Evolutionary conservation across 495 filamentous ascomycete species (phyloP), one percentile per base, ranked within the genome.

Genomic region (Penicillium turbatum): DNA sequence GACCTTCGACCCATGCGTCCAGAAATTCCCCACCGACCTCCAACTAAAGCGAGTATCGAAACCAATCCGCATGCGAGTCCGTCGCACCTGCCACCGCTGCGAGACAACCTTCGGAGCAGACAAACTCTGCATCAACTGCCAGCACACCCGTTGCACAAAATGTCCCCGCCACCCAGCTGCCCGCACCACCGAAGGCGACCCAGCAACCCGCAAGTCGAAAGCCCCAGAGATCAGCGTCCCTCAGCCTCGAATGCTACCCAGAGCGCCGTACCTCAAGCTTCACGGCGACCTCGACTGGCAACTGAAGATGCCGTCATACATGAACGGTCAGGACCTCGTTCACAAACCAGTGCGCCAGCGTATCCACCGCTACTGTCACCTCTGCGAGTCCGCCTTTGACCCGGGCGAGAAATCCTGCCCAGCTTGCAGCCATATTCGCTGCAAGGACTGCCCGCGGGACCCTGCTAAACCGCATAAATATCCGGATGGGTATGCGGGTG

Each of bases 31-130:
- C 38, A 67, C 70, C 54, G 79, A 82, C 53, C 72, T 75, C 29
- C 78, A 84, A 47, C 77, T 84, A 17, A 71, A 84, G 42, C 87
- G 92, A 24, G 85, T 96, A 15, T 84, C 92, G 66, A 95, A 92
- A 70, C 83, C 88, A 15, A 89, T 96, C 55, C 87, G 90, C 57
- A 95, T 97, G 87, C 82, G 92, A 30, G 86, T 96, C 32, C 92
- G 89, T 59, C 86, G 88, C 48, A 83, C 77, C 50, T 95, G 89
- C 62, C 89, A 95, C 64, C 80, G 79, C 53, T 95, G 89, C 67
- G 78, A 86, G 55, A 83, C 84, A 4, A 78, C 78, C 15, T 95
- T 86, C 67, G 88, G 87, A 43, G 67, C 78, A 16, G 82, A 85
- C 52, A 89, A 84, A 63, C 71, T 82, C 38, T 95, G 89, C 69